A percentile compares a stretch with the other conserved stretches of the same genome.
phyloP scores from a whole-genome alignment of 1,284 basidiomycete species.

The Peniophora sp. region DNA sequence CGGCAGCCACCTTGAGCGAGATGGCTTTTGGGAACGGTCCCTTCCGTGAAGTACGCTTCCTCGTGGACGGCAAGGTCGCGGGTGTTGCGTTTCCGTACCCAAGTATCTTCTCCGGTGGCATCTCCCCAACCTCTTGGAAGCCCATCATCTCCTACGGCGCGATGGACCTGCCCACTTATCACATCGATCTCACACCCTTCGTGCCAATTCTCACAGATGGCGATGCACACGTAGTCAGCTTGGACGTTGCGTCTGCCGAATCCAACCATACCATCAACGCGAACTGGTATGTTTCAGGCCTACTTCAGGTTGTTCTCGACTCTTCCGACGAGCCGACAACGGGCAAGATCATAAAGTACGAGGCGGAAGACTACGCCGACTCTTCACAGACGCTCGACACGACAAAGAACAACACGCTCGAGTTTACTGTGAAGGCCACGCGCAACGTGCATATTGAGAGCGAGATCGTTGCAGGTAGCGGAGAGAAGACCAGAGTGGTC shows the following conservation, averaged over 20 bases:
- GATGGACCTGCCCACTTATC: conserved; percentile 72
- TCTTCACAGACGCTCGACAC: conserved; percentile 40
- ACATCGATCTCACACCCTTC: conserved; percentile 74
- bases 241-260: conserved; percentile 71
- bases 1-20: conserved; percentile 27
- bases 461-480: conserved; percentile 50
- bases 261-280: conserved; percentile 52
- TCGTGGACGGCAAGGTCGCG: conserved; percentile 69
- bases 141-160: conserved; percentile 76
- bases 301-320: conserved; percentile 63
- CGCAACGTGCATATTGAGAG: conserved; percentile 49
- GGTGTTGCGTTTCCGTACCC: conserved; percentile 65
- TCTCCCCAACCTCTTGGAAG: conserved; percentile 66
- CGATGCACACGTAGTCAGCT: conserved; percentile 54
- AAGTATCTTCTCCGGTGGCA: conserved; percentile 29
- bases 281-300: conserved; percentile 74
- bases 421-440: conserved; percentile 45
- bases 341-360: conserved; percentile 53
- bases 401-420: conserved; percentile 33
- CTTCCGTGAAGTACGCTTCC: conserved; percentile 72
- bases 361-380: conserved; percentile 46
- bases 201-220: conserved; percentile 65
- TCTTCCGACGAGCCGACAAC: conserved; percentile 54
- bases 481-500: conserved; percentile 38
- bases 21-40: conserved; percentile 55